These are phyloP conservation scores for Chrysochromulina tobinii DNA, from an alignment of 78 protist species.

Conservation along the genomic window DNA sequence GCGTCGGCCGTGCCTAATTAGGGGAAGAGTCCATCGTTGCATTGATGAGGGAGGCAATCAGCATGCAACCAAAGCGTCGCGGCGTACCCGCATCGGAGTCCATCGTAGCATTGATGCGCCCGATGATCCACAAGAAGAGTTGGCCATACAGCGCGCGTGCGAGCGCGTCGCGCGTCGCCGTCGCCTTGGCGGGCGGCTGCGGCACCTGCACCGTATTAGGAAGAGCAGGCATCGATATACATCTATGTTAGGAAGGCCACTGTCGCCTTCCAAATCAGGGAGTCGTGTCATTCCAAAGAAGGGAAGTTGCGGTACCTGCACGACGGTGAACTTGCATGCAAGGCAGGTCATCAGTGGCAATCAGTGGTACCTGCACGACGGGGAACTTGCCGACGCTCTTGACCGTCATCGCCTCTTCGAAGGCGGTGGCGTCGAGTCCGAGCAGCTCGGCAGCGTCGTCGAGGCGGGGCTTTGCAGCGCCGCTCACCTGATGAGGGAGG, in stretches of 20 bases:
- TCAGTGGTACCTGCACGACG: neutral
- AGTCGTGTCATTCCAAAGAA: too few species aligned
- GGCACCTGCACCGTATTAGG: neutral
- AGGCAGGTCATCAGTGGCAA: too few species aligned
- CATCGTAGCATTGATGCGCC: neutral
- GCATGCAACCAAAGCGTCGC: too few species aligned
- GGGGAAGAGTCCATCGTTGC: too few species aligned
- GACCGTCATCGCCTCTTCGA: neutral
- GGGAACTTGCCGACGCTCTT: conserved; percentile 19
- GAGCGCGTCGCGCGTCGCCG: conserved; percentile 75
- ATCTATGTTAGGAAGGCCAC: too few species aligned
- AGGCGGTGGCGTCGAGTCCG: neutral
- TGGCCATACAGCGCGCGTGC: conserved; percentile 77
- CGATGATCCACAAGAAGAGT: conserved; percentile 76
- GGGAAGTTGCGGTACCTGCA: too few species aligned
- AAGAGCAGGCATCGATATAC: too few species aligned
- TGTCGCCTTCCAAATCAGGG: too few species aligned
- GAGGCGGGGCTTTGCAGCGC: neutral
- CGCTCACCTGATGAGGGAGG: neutral
- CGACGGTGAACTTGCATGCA: too few species aligned
- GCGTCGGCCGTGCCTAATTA: neutral
- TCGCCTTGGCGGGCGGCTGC: conserved; percentile 14
- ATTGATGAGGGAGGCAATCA: too few species aligned
- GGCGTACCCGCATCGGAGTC: too few species aligned
- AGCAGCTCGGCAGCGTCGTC: neutral